A percentile compares a stretch with the other conserved stretches of the same genome.
phyloP scores from a whole-genome alignment of 441 rosid genomes.

The Syzygium syzygioides region DNA sequence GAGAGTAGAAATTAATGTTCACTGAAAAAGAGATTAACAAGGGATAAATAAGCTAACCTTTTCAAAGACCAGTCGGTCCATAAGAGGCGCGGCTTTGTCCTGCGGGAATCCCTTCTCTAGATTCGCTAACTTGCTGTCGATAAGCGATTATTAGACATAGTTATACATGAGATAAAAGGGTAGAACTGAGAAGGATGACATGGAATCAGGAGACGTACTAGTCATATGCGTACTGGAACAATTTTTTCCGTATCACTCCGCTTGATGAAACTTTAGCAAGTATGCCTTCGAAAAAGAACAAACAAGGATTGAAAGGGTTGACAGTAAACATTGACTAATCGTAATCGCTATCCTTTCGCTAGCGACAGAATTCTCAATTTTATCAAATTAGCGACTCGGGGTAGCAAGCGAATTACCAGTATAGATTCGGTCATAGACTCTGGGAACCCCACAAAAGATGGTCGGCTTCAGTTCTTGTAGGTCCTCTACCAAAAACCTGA shows the following conservation, averaged over 20 bases:
- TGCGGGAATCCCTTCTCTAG: slow-evolving; percentile 68
- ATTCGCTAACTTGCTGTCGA: slow-evolving; percentile 64
- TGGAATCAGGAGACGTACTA: slow-evolving; percentile 43
- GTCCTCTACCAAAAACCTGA: slow-evolving; percentile 67
- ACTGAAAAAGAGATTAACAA: not conserved
- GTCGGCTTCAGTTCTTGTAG: slow-evolving; percentile 79
- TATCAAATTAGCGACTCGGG: not conserved
- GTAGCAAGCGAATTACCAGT: slow-evolving; percentile 34
- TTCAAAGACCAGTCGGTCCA: slow-evolving; percentile 68
- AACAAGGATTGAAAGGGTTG: not conserved
- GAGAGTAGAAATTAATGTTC: not conserved
- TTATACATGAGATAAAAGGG: not conserved
- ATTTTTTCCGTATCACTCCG: slow-evolving; percentile 51
- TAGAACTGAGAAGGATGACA: not conserved
- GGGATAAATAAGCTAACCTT: slow-evolving; percentile 38
- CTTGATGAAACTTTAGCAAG: slow-evolving; percentile 57
- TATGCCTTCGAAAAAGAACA: slow-evolving; percentile 43
- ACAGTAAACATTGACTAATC: not conserved
- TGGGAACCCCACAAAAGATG: slow-evolving; percentile 75
- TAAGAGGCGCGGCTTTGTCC: slow-evolving; percentile 71
- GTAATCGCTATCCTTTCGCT: not conserved
- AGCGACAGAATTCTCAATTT: not conserved
- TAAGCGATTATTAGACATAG: slow-evolving; percentile 11
- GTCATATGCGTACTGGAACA: slow-evolving; percentile 68
- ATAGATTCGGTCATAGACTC: slow-evolving; percentile 80